These are phyloP conservation scores for Microbotryum intermedium DNA, from an alignment of 1,284 basidiomycete genomes.

Conservation along the genomic window DNA sequence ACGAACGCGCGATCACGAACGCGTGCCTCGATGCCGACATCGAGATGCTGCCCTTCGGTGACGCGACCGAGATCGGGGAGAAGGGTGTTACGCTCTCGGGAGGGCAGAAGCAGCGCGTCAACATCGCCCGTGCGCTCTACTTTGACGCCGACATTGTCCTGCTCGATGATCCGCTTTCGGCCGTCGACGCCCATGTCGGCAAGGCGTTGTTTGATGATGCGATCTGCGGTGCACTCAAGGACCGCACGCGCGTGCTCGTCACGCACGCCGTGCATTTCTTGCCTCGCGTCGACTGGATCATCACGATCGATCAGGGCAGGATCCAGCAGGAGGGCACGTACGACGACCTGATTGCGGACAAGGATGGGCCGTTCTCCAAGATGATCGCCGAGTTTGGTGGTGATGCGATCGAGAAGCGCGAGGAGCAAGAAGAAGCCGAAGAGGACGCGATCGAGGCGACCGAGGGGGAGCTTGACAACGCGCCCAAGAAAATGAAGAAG, in stretches of 20 bases:
- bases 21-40: constrained; percentile 56
- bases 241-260: constrained; percentile 73
- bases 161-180: constrained; percentile 48
- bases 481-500: constrained; percentile 39
- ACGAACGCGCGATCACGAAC: constrained; percentile 64
- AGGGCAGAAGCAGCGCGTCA: constrained; percentile 69
- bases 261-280: constrained; percentile 77
- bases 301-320: constrained; percentile 61
- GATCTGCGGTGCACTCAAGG: constrained; percentile 56
- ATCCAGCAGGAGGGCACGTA: constrained; percentile 66
- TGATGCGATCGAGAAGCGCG: constrained; percentile 46
- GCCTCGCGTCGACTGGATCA: constrained; percentile 58
- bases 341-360: constrained; percentile 52
- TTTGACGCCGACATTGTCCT: constrained; percentile 39
- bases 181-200: constrained; percentile 60
- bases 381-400: constrained; percentile 61
- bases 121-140: constrained; percentile 69
- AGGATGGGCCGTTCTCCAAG: constrained; percentile 59
- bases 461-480: constrained; percentile 25
- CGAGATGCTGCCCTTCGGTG: constrained; percentile 63
- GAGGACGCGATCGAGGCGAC: constrained; percentile 38
- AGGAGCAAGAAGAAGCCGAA: constrained; percentile 42
- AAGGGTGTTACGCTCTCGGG: constrained; percentile 48
- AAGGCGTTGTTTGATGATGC: constrained; percentile 78
- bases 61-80: constrained; percentile 58